These are phyloP conservation scores for Pseudogymnoascus sp. DNA, from an alignment of 2,329 filamentous ascomycete genomes.

Conservation along the genomic window DNA sequence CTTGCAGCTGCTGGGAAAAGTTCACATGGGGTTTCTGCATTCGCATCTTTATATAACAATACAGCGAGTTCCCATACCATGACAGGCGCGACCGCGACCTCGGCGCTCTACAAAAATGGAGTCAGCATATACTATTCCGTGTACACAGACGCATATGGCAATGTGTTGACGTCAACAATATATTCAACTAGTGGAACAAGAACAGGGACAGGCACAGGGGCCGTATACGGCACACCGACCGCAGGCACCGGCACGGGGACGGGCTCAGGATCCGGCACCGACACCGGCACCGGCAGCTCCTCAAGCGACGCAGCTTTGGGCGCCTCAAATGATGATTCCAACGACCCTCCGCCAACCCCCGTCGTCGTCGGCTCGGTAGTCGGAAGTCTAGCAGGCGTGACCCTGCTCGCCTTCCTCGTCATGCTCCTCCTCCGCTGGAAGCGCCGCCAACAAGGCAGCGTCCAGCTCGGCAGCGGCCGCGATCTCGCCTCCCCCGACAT, in stretches of 20 bases:
- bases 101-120: neutral
- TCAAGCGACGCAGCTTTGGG: neutral
- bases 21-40: neutral
- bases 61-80: neutral
- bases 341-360: slow-evolving; percentile 18
- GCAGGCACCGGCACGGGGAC: slow-evolving; percentile 9
- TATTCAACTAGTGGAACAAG: slow-evolving; percentile 7
- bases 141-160: slow-evolving; percentile 2
- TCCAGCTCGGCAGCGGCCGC: slow-evolving; percentile 36
- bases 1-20: neutral
- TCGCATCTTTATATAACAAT: neutral
- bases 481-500: slow-evolving; percentile 25
- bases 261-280: slow-evolving; percentile 11
- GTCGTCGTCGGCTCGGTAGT: slow-evolving; percentile 25
- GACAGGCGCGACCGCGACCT: neutral
- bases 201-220: slow-evolving; percentile 8
- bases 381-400: slow-evolving; percentile 43
- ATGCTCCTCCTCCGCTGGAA: slow-evolving; percentile 48
- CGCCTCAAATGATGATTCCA: slow-evolving; percentile 13
- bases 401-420: slow-evolving; percentile 45
- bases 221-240: neutral
- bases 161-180: neutral
- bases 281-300: slow-evolving; percentile 9
- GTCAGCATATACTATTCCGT: neutral
- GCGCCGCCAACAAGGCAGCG: slow-evolving; percentile 37